phyloP scores from a whole-genome alignment of 208 protist species.

The Wallacemonas sp. region DNA sequence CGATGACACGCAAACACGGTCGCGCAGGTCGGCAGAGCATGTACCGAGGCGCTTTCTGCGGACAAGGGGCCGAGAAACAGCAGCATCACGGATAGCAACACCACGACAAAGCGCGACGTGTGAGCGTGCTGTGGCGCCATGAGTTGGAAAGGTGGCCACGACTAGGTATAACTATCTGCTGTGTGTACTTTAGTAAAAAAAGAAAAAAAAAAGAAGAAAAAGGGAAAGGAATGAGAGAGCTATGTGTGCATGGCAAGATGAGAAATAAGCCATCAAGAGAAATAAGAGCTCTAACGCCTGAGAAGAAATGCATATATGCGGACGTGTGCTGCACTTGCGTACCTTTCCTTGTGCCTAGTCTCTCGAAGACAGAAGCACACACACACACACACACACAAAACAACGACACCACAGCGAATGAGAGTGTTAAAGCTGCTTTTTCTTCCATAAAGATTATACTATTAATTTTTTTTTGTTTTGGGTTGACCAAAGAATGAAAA shows the following conservation, averaged over 20 bases:
- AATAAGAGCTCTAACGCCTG: no score
- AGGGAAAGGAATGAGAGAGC: not conserved
- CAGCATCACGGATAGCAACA: not conserved
- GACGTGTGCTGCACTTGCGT: no score
- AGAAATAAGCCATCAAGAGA: not conserved
- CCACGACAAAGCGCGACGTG: no score
- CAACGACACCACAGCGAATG: conserved; percentile 5
- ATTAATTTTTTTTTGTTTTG: not conserved
- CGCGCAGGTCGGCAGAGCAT: conserved; percentile 5
- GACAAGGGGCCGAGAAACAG: not conserved
- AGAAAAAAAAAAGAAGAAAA: conserved; percentile 16
- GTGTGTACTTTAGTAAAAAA: no score
- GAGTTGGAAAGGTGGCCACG: no score
- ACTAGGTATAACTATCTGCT: no score
- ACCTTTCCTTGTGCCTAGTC: no score
- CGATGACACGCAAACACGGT: not conserved
- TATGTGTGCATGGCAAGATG: not conserved
- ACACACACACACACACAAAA: not conserved
- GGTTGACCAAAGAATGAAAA: not conserved
- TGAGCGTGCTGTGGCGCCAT: no score
- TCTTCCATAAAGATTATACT: not conserved
- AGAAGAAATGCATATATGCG: no score
- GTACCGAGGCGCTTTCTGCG: not conserved
- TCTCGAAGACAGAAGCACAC: no score
- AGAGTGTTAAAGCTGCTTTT: no score